Evolutionary conservation across 495 filamentous ascomycete genomes (phyloP).

Genomic region (Hypoxylon fragiforme): DNA sequence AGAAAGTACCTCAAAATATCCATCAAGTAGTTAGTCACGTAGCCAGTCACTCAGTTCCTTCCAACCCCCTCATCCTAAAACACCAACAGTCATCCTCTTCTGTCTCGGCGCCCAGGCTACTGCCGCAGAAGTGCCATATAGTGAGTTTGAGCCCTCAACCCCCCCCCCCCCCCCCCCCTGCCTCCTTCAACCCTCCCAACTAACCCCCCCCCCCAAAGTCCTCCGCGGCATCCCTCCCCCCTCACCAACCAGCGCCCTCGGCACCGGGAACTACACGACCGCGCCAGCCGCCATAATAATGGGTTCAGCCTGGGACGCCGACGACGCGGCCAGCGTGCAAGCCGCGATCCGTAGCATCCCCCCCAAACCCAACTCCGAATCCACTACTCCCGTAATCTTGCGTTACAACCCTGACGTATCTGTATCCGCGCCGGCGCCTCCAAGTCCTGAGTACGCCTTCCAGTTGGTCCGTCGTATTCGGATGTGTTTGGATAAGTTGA

Average conservation of each 20-base stretch:
- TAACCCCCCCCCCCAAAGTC: slow-evolving; percentile 3
- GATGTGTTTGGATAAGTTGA: not conserved
- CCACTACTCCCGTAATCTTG: slow-evolving; percentile 5
- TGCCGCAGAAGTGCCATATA: slow-evolving; percentile 17
- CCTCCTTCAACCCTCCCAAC: not conserved
- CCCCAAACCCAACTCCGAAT: not conserved
- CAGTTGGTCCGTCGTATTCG: slow-evolving; percentile 24
- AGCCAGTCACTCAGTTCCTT: too few species aligned
- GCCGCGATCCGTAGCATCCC: not conserved
- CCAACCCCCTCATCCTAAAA: too few species aligned
- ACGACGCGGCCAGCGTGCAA: slow-evolving; percentile 5
- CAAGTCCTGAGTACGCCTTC: slow-evolving; percentile 9
- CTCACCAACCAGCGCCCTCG: slow-evolving; percentile 17
- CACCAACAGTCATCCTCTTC: slow-evolving; percentile 28
- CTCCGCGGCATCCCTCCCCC: slow-evolving; percentile 15
- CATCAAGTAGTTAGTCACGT: too few species aligned
- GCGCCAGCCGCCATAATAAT: slow-evolving; percentile 15
- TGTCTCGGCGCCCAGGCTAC: slow-evolving; percentile 22
- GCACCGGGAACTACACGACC: not conserved
- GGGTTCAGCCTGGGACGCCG: slow-evolving; percentile 18
- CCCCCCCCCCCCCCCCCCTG: not conserved
- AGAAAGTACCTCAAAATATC: too few species aligned
- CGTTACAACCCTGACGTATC: slow-evolving; percentile 18
- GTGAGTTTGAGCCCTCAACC: slow-evolving; percentile 1
- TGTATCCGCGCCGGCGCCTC: slow-evolving; percentile 10